Base-by-base conservation (phyloP, 768 basidiomycete species). In the Clathrus columnatus region DNA sequence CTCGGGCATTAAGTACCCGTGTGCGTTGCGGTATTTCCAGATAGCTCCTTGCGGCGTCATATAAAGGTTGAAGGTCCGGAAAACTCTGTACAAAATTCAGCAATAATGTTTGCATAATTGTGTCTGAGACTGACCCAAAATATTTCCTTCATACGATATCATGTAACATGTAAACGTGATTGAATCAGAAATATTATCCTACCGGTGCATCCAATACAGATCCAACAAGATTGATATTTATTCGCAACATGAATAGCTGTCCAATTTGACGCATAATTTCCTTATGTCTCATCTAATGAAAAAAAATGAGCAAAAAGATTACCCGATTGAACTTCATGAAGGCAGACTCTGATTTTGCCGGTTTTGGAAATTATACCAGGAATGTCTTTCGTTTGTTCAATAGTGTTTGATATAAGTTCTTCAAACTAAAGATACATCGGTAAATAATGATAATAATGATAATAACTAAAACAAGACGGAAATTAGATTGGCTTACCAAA, bases 261-360 rank as follows among this genome's bases (percentile, higher is more conserved):
- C 94, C 94, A 59, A 95, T 97, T 69, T 96, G 91, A 65, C 89
- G 87, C 94, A 97, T 95, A 65, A 97, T 97, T 67, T 96, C 94
- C 82, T 67, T 68, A 56, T 71, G 63, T 7, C 69, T 69, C 63
- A 73, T 64, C 71, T 72, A 5, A 28, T 16, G 17, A 16, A 20
- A 54, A 21, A 47, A 59, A 52, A 30, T 11, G 0, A 21, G 24
- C n/a, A 17, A 29, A 18, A 14, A 36, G 63, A 67, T 17, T 54
- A 84, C 86, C 84, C 75, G 86, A 87, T 66, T 89, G 87, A 17
- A 85, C 81, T 78, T 87, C 87, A 4, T 5, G 8, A 6, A 11
- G 41, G 48, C 70, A 60, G 50, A 72, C 69, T 42, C 87, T 88
- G 59, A 97, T 94, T 71, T 95, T 93, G 8, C 94, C 94, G 1